Conservation (phyloP, 108 stramenopile species). For the Nitzschia palea region DNA sequence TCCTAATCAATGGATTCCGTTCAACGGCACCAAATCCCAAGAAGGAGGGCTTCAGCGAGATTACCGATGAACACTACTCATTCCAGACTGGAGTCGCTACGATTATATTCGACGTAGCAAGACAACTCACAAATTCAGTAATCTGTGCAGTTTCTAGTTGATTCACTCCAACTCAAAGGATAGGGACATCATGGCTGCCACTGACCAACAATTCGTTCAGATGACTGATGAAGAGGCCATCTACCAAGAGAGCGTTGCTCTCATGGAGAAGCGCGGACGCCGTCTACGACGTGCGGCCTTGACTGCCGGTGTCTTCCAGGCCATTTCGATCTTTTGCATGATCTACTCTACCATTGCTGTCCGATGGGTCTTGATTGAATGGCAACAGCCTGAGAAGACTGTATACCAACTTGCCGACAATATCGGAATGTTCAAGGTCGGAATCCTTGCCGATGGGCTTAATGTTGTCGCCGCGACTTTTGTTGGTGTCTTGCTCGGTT, state of each 20-base stretch:
- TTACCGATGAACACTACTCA: no score
- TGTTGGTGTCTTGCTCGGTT: conserved; percentile 30
- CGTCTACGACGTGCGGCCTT: conserved; percentile 40
- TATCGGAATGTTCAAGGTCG: conserved; percentile 25
- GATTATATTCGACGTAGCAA: not conserved
- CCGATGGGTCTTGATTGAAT: conserved; percentile 35
- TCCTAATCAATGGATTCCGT: not conserved
- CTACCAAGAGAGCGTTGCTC: conserved; percentile 27
- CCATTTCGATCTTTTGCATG: conserved; percentile 22
- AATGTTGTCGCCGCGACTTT: conserved; percentile 13
- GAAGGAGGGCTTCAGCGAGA: conserved; percentile 1
- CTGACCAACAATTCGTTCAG: conserved; percentile 13
- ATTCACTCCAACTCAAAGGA: not conserved
- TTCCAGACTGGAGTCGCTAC: not conserved
- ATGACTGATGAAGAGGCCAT: conserved; percentile 27
- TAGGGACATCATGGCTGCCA: not conserved
- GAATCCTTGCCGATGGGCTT: conserved; percentile 20
- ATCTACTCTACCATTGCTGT: conserved; percentile 30
- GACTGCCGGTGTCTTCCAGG: conserved; percentile 25
- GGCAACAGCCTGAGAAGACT: conserved; percentile 31
- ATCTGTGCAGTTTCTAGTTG: no score
- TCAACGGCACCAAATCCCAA: not conserved
- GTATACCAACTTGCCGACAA: conserved; percentile 13
- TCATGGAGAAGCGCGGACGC: conserved; percentile 23
- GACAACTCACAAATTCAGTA: no score